Base-by-base conservation (phyloP, 768 basidiomycete genomes). In the Lentinula sp. region DNA sequence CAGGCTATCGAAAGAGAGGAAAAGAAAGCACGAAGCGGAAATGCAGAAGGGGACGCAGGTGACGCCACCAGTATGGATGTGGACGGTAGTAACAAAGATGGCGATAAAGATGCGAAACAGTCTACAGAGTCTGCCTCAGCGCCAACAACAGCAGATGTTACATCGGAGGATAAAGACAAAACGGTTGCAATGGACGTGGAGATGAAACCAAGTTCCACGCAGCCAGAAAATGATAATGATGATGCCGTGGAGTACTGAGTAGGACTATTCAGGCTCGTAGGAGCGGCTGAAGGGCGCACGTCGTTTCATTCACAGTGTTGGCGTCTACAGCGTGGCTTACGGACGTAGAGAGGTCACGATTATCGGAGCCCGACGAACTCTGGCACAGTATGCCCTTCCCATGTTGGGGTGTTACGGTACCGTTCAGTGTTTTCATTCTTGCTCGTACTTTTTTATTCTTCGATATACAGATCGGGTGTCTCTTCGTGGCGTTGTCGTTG, bases 231-330 rank as follows among this genome's bases (percentile, higher is more conserved):
- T 53, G 88, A 90, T 61, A 90, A 88, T 64, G 90, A 91, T 64
- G 90, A 91, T 69, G 90, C 88, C 10, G 88, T 91, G 49, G 90
- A 91, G 74, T 91, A 91, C 57, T 62, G 46, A 61, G 4, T 20
- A 4, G 46, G 18, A 28, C 28, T 28, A 28, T 28, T 3, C 28
- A 28, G 28, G n/a, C 46, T 20, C 3, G 16, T 10, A 20, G 20
- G 9, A 9, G 18, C 9, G 9, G 20, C 18, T 48, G 18, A 45
- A 39, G 37, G 43, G 43, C 12, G 46, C n/a, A 20, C 9, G 46
- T 48, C 18, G 8, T 23, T 48, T 48, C 20, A 3, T 20, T 12
- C 23, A 18, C n/a, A 6, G 4, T 48, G 18, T 8, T 20, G 18
- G 6, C n/a, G 18, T 10, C 20, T 15, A 41, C 15, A 16, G 39